Evolutionary conservation across 177 flowering plant species (phyloP).

Genomic region (Vitis hybrid): DNA sequence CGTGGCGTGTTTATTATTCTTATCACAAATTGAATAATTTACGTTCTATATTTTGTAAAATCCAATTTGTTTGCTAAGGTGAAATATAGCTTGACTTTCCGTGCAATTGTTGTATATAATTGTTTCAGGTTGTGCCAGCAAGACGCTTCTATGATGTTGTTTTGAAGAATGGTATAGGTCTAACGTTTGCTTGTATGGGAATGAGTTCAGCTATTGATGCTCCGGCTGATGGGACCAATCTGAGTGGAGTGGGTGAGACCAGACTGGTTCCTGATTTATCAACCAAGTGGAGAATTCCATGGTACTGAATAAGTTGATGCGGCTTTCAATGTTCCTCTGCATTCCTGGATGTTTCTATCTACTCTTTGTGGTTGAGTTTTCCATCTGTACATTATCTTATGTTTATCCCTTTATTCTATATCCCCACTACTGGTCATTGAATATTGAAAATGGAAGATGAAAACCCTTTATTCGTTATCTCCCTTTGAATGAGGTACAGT

Average conservation of each 20-base stretch:
- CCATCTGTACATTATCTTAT: neutral
- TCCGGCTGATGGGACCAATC: constrained; percentile 73
- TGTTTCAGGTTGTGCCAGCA: constrained; percentile 69
- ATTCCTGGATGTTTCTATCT: neutral
- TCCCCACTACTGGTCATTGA: too few relatives aligned
- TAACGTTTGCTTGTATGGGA: constrained; percentile 80
- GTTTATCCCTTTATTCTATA: too few relatives aligned
- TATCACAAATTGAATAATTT: too few relatives aligned
- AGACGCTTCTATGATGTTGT: constrained; percentile 66
- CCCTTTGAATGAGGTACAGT: too few relatives aligned
- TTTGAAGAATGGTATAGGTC: constrained; percentile 71
- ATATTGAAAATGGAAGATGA: too few relatives aligned
- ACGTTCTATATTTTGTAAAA: neutral
- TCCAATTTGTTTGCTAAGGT: neutral
- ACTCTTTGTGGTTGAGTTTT: neutral
- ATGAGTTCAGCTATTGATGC: constrained; percentile 74
- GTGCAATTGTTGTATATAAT: constrained; percentile 4
- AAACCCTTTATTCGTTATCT: too few relatives aligned
- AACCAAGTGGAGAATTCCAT: constrained; percentile 72
- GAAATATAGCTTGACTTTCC: neutral
- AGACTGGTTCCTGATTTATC: constrained; percentile 86
- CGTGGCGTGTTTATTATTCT: too few relatives aligned
- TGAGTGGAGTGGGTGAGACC: constrained; percentile 84
- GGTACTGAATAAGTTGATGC: constrained; percentile 41
- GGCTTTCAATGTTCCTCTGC: neutral